phyloP scores from a whole-genome alignment of 164 flowering plant genomes.

The Vitis amurensis region DNA sequence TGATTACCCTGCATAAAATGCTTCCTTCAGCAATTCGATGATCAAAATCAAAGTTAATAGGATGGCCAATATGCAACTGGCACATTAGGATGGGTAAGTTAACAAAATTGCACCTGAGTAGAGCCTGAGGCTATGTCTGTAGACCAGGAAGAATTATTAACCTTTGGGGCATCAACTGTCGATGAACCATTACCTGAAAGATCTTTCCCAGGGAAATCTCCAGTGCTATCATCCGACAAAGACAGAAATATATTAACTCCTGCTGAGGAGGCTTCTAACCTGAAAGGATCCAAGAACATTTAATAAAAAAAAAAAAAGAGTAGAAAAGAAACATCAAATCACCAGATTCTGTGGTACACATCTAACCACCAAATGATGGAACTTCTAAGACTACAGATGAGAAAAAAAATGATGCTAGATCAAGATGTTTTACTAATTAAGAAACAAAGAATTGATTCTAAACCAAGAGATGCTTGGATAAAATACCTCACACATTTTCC shows the following conservation, averaged over 20 bases:
- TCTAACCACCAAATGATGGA: neutral
- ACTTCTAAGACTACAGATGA: neutral
- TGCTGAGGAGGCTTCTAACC: slow-evolving; percentile 77
- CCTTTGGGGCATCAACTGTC: slow-evolving; percentile 14
- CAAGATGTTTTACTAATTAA: too few relatives aligned
- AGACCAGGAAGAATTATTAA: slow-evolving; percentile 27
- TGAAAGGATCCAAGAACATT: slow-evolving; percentile 20
- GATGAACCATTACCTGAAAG: slow-evolving; percentile 31
- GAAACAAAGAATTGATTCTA: neutral
- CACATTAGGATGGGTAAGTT: neutral
- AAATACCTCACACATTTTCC: slow-evolving; percentile 77
- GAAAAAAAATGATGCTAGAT: neutral
- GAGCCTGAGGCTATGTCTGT: slow-evolving; percentile 26
- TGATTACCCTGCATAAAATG: slow-evolving; percentile 38
- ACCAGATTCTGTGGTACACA: slow-evolving; percentile 2
- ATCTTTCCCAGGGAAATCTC: slow-evolving; percentile 20
- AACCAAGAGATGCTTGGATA: slow-evolving; percentile 4
- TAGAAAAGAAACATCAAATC: neutral
- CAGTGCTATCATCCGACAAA: slow-evolving; percentile 18
- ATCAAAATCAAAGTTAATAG: neutral
- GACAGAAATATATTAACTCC: slow-evolving; percentile 57
- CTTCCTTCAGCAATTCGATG: slow-evolving; percentile 9
- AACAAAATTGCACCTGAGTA: slow-evolving; percentile 35
- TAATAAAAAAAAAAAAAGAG: slow-evolving; percentile 5
- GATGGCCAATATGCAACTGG: too few relatives aligned